A percentile compares a stretch with the other conserved stretches of the same genome.
Evolutionary conservation across 306 rosid species (phyloP).

Genomic region (Quercus suber): DNA sequence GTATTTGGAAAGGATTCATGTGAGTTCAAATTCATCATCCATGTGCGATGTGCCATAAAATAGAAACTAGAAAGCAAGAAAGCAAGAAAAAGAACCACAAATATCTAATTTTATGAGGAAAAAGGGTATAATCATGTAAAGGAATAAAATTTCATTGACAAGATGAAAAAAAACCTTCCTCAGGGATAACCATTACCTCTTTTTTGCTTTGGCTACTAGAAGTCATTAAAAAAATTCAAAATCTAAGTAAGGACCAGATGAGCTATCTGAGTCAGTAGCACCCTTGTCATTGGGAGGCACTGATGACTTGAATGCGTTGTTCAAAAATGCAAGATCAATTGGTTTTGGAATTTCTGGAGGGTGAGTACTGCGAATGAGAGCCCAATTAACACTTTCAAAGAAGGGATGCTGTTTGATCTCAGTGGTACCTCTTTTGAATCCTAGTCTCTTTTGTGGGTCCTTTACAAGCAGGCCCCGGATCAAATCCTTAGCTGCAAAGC

Average conservation of each 20-base stretch:
- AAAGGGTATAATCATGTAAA: background rate
- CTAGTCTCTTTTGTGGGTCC: slow-evolving; percentile 57
- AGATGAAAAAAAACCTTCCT: slow-evolving; percentile 22
- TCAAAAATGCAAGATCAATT: slow-evolving; percentile 33
- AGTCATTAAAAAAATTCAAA: slow-evolving; percentile 53
- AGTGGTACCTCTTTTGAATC: slow-evolving; percentile 52
- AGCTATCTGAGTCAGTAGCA: slow-evolving; percentile 38
- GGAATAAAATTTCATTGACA: slow-evolving; percentile 23
- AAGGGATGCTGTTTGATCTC: slow-evolving; percentile 62
- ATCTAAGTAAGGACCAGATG: slow-evolving; percentile 56
- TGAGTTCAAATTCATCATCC: background rate
- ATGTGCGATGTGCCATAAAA: background rate
- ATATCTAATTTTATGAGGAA: background rate
- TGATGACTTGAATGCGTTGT: slow-evolving; percentile 25
- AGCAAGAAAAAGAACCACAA: background rate
- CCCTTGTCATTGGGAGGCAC: slow-evolving; percentile 28
- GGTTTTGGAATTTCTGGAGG: slow-evolving; percentile 65
- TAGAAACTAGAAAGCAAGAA: background rate
- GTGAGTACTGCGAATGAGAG: slow-evolving; percentile 46
- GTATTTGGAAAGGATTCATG: background rate
- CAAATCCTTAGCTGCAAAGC: slow-evolving; percentile 54
- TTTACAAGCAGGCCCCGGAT: slow-evolving; percentile 48
- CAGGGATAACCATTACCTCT: slow-evolving; percentile 1
- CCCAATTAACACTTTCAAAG: slow-evolving; percentile 58
- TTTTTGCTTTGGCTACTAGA: slow-evolving; percentile 1